Evolutionary conservation across 1,284 basidiomycete genomes (phyloP), one percentile per base, ranked within the genome.

Genomic region (Chalciporus sp.): DNA sequence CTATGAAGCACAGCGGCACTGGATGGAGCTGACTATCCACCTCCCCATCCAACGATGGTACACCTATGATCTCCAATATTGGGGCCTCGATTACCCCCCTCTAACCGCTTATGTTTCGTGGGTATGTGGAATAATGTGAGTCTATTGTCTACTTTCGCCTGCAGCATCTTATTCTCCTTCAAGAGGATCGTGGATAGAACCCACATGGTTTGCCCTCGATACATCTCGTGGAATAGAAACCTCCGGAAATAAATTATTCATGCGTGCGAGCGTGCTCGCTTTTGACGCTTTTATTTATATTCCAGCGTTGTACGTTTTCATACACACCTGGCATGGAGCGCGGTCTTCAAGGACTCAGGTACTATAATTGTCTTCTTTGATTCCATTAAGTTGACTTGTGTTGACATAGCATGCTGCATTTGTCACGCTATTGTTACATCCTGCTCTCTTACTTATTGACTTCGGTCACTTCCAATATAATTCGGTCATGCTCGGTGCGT

Each of bases 391-490:
- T 40, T 42, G 43, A n/a, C 19, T 9, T 12, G 49, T 28, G 46
- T n/a, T 51, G 27, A 42, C 39, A 16, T 39, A 94, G 91, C 82
- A 90, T 62, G 70, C 86, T 28, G 86, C 89, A 1, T 70, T 93
- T 9, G 62, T 91, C n/a, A 84, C 82, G 4, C 73, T 96, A 16
- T 72, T 96, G 26, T 77, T 94, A 5, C 92, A 95, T 69, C 95
- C 95, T 2, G 84, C 90, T 0, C 74, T 96, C 29, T 76, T 95
- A 23, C 76, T 96, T 17, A 81, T 97, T 57, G 94, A 97, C 70
- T 90, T 88, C 64, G 95, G 95, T 0, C 94, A 97, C 67, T 97
- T 97, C 62, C 95, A 97, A 72, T 94, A 92, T 67, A 95, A 94
- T 65, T 90, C 90, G 5, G 82, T 94, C 56, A 94, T 94, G 90